Conservation (phyloP, 2,329 filamentous ascomycete genomes). For the Alternaria rosae region DNA sequence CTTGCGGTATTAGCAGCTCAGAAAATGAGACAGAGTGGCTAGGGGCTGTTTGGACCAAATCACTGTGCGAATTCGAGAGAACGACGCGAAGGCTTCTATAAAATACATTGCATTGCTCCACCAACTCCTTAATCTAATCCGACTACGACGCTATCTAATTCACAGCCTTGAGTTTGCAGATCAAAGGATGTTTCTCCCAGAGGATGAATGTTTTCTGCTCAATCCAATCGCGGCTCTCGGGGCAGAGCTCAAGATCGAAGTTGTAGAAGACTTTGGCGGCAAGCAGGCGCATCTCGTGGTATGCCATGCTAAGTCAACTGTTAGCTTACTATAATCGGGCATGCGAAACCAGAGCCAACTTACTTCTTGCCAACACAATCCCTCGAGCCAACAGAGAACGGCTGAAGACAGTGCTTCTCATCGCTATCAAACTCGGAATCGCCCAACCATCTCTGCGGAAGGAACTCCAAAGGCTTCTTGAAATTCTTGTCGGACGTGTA, state of each 20-base stretch:
- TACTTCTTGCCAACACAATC: slow-evolving; percentile 50
- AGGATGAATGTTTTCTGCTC: slow-evolving; percentile 46
- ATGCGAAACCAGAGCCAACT: slow-evolving; percentile 12
- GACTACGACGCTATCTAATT: not conserved
- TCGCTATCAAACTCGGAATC: slow-evolving; percentile 34
- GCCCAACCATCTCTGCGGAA: slow-evolving; percentile 53
- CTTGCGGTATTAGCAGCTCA: not conserved
- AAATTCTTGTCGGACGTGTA: slow-evolving; percentile 42
- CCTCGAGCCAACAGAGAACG: slow-evolving; percentile 56
- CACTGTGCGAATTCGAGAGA: not conserved
- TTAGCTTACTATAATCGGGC: slow-evolving; percentile 10
- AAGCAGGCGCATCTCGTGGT: slow-evolving; percentile 54
- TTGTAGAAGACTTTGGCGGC: slow-evolving; percentile 47
- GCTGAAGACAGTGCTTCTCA: slow-evolving; percentile 48
- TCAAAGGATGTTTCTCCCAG: slow-evolving; percentile 49
- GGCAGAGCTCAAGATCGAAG: slow-evolving; percentile 50
- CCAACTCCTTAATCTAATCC: too few relatives aligned
- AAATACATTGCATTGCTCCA: too few relatives aligned
- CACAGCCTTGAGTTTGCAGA: slow-evolving; percentile 38
- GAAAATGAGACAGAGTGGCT: not conserved
- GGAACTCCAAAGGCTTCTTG: slow-evolving; percentile 44
- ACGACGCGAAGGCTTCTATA: not conserved
- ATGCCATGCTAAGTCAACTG: slow-evolving; percentile 37
- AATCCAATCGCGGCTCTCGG: slow-evolving; percentile 41
- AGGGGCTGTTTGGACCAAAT: not conserved